These are phyloP conservation scores for Beauveria bassiana DNA, from an alignment of 2,329 filamentous ascomycete genomes.

Conservation along the genomic window DNA sequence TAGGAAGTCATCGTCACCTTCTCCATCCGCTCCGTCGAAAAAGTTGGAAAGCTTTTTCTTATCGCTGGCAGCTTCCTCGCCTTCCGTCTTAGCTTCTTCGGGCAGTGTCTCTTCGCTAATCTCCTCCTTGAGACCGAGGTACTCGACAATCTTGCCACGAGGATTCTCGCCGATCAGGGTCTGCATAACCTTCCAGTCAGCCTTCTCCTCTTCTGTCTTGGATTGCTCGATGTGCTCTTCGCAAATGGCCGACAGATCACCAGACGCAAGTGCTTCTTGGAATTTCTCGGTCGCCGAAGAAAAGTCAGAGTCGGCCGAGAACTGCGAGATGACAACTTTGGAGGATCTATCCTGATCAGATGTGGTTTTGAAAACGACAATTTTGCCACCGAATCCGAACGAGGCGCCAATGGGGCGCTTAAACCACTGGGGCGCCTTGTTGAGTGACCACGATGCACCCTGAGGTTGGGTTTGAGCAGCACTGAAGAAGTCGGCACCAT, in stretches of 20 bases:
- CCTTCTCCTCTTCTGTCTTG: slow-evolving; percentile 82
- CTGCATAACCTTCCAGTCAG: slow-evolving; percentile 92
- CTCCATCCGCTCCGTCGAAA: slow-evolving; percentile 60
- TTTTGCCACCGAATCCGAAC: slow-evolving; percentile 92
- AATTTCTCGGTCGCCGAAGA: slow-evolving; percentile 81
- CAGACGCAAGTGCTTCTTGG: slow-evolving; percentile 70
- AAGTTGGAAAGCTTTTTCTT: slow-evolving; percentile 67
- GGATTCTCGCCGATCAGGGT: slow-evolving; percentile 79
- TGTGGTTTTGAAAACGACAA: slow-evolving; percentile 64
- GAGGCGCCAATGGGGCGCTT: slow-evolving; percentile 77
- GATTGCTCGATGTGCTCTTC: slow-evolving; percentile 68
- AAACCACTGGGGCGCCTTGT: slow-evolving; percentile 83
- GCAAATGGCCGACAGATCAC: slow-evolving; percentile 72
- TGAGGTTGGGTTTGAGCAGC: slow-evolving; percentile 89
- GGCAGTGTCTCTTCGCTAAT: slow-evolving; percentile 41
- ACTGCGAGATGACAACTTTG: slow-evolving; percentile 76
- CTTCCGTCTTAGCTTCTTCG: slow-evolving; percentile 20
- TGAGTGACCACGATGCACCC: slow-evolving; percentile 78
- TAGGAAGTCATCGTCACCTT: slow-evolving; percentile 77
- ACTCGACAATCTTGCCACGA: slow-evolving; percentile 77
- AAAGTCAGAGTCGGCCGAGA: slow-evolving; percentile 78
- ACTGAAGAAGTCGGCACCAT: slow-evolving; percentile 94
- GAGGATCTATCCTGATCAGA: slow-evolving; percentile 61
- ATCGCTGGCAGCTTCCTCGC: slow-evolving; percentile 25
- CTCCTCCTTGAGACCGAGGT: slow-evolving; percentile 76